A percentile compares a stretch with the other conserved stretches of the same genome.
phyloP scores from a whole-genome alignment of 768 basidiomycete species.

The Tulasnella sp. region DNA sequence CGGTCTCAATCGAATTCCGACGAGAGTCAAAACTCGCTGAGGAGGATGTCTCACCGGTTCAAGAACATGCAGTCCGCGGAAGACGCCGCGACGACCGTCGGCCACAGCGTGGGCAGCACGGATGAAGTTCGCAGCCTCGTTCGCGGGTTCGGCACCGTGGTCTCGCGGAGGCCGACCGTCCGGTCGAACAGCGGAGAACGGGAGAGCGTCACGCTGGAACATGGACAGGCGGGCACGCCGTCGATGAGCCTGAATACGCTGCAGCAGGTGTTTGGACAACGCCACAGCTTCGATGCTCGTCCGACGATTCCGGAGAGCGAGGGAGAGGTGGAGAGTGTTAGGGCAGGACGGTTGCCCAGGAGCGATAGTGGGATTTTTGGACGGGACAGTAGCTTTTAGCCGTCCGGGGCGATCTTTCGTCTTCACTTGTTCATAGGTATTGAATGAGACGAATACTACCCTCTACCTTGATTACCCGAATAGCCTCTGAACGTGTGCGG shows the following conservation, averaged over 20 bases:
- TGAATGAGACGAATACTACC: neutral
- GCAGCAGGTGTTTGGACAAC: conserved; percentile 2
- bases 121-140: neutral
- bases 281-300: neutral
- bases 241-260: neutral
- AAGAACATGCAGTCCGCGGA: neutral
- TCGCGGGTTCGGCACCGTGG: neutral
- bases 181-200: neutral
- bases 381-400: neutral
- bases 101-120: neutral
- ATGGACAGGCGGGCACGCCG: neutral
- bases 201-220: conserved; percentile 15
- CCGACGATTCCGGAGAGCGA: neutral
- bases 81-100: neutral
- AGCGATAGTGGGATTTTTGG: neutral
- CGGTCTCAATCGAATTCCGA: neutral
- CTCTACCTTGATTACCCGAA: neutral
- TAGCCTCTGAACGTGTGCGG: neutral
- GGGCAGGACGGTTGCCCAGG: neutral
- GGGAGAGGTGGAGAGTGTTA: neutral
- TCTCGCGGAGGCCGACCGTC: neutral
- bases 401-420: neutral
- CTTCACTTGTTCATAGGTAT: neutral
- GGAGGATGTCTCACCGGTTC: neutral
- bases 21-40: neutral